Evolutionary conservation across 2,329 filamentous ascomycete species (phyloP), one percentile per base, ranked within the genome.

Genomic region (Calonectria ilicicola): DNA sequence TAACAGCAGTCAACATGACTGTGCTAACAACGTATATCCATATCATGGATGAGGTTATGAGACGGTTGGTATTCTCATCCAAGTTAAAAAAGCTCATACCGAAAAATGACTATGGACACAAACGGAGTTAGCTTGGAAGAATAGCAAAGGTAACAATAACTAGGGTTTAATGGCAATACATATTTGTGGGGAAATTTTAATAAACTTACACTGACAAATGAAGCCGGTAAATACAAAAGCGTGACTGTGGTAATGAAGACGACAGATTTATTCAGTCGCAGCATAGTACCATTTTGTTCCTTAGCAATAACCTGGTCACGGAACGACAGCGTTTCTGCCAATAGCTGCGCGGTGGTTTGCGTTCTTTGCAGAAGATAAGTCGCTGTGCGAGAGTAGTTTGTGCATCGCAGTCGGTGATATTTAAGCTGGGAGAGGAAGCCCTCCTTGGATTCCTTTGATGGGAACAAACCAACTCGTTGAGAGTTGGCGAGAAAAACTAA

Each of bases 181-280:
- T n/a, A 5, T 15, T 15, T 6, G 21, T 21, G 19, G 12, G 4
- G 3, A 9, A 23, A 8, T 21, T 42, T 32, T 9, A 29, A 53
- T 35, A 67, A 40, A 67, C 64, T 66, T 19, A 66, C 64, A 27
- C 64, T 66, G 9, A 67, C 49, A 29, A 46, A 67, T 27, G 64
- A 67, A 17, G 49, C 49, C 35, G 38, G 64, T 6, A 67, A 42
- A 23, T 46, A 58, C 17, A 67, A 35, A 26, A 67, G 49, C 2
- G 64, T 67, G 26, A 67, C 35, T 9, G 64, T 58, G 3, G 64
- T 46, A 9, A 67, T 67, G 23, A 58, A 67, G 19, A 32, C 64
- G 19, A 67, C 64, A 14, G 49, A 67, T 56, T 67, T 67, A 49
- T 67, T 67, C 26, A 67, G 14, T 6, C 49, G 26, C 14, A 58